Evolutionary conservation across 2,329 filamentous ascomycete genomes (phyloP).

Genomic region (Epichloe festucae): DNA sequence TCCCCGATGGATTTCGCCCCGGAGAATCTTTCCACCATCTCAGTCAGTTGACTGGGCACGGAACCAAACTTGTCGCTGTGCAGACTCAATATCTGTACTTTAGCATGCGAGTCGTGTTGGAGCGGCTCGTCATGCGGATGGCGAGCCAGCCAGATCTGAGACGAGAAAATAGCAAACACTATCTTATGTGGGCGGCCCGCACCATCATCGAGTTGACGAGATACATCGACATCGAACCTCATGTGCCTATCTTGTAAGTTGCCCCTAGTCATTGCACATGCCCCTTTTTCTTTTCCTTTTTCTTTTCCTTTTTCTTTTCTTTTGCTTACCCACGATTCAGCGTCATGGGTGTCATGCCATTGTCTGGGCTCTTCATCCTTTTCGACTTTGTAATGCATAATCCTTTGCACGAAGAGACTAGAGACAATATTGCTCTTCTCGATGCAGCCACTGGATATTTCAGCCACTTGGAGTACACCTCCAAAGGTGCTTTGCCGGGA

Average conservation of each 20-base stretch:
- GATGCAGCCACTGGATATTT: slow-evolving; percentile 9
- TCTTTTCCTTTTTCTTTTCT: background rate
- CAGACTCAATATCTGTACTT: slow-evolving; percentile 20
- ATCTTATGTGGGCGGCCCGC: slow-evolving; percentile 19
- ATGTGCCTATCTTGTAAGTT: slow-evolving; percentile 21
- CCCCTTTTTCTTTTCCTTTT: background rate
- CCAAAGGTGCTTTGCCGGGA: slow-evolving; percentile 6
- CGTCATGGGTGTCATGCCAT: slow-evolving; percentile 8
- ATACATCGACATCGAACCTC: slow-evolving; percentile 19
- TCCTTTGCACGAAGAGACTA: slow-evolving; percentile 9
- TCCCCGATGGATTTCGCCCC: slow-evolving; percentile 18
- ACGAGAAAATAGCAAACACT: slow-evolving; percentile 11
- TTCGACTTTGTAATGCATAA: slow-evolving; percentile 14
- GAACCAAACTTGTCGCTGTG: slow-evolving; percentile 11
- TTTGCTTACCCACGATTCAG: slow-evolving; percentile 3
- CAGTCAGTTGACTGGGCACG: slow-evolving; percentile 7
- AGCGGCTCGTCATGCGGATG: slow-evolving; percentile 16
- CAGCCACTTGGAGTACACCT: slow-evolving; percentile 6
- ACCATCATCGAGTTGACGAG: slow-evolving; percentile 20
- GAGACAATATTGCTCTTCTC: slow-evolving; percentile 7
- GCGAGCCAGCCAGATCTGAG: slow-evolving; percentile 7
- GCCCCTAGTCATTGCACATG: too few species aligned
- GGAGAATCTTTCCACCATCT: slow-evolving; percentile 11
- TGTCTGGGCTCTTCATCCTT: slow-evolving; percentile 11
- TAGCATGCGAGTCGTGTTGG: slow-evolving; percentile 18